A percentile compares a stretch with the other conserved stretches of the same genome.
Evolutionary conservation across 2,329 filamentous ascomycete genomes (phyloP).

Genomic region (Akanthomyces lecanii): DNA sequence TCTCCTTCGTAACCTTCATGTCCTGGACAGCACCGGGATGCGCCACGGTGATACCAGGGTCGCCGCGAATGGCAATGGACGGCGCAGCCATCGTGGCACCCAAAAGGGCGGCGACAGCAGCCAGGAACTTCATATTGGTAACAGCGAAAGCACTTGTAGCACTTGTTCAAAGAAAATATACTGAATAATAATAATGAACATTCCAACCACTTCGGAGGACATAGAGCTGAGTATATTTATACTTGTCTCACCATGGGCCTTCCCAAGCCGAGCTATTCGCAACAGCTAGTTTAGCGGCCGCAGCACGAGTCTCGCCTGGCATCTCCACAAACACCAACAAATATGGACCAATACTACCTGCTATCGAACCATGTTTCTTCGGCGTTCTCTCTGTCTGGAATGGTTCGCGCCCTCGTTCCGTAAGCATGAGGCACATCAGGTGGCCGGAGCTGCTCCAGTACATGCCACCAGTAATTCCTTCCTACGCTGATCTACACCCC

Average conservation of each 20-base stretch:
- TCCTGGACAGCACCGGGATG: slow-evolving; percentile 29
- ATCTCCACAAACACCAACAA: not conserved
- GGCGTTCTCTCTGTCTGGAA: not conserved
- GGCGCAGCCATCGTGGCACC: slow-evolving; percentile 20
- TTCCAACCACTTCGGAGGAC: not conserved
- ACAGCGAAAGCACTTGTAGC: not conserved
- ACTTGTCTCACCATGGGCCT: not conserved
- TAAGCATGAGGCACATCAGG: not conserved
- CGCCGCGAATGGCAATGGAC: slow-evolving; percentile 16
- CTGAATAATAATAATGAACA: not conserved
- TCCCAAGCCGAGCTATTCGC: not conserved
- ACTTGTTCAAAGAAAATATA: not conserved
- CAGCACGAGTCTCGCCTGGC: not conserved
- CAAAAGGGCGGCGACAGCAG: slow-evolving; percentile 18
- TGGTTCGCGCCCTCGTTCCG: not conserved
- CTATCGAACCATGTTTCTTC: not conserved
- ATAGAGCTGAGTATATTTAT: not conserved
- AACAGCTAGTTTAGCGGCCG: not conserved
- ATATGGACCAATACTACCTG: not conserved
- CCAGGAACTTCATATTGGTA: slow-evolving; percentile 16
- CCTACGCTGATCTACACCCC: not conserved
- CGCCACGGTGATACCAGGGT: slow-evolving; percentile 28
- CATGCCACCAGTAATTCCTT: not conserved
- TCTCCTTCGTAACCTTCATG: slow-evolving; percentile 34
- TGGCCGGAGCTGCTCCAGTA: not conserved